Percentiles rank a stretch among this genome's conserved stretches.
Evolutionary conservation across 164 flowering plant species (phyloP).

Genomic region (Taxillus chinensis): DNA sequence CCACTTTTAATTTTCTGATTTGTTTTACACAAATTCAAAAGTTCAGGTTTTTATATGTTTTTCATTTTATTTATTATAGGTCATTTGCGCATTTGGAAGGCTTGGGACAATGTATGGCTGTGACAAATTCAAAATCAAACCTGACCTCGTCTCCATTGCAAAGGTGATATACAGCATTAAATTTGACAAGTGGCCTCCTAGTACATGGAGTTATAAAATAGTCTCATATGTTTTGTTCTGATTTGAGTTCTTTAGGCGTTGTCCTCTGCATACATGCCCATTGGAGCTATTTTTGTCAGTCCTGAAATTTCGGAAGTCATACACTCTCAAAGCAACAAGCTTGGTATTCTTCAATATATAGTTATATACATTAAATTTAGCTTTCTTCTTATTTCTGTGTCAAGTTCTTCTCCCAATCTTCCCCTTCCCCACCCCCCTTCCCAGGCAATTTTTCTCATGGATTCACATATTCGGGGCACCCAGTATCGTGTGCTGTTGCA

Average conservation of each 20-base stretch:
- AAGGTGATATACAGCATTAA: conserved; percentile 39
- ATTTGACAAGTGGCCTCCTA: background rate
- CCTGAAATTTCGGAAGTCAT: conserved; percentile 84
- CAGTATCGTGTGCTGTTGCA: conserved; percentile 96
- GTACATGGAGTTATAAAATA: background rate
- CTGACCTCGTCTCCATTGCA: conserved; percentile 91
- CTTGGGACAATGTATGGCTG: conserved; percentile 95
- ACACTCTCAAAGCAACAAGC: conserved; percentile 83
- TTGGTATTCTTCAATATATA: conserved; percentile 38
- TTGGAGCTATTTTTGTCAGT: conserved; percentile 92
- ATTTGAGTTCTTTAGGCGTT: conserved; percentile 46
- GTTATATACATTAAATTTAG: too few relatives aligned
- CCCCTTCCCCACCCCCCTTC: background rate
- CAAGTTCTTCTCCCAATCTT: too few relatives aligned
- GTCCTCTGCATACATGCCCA: conserved; percentile 90
- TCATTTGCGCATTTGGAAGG: conserved; percentile 95
- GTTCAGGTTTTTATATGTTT: background rate
- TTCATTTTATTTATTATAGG: conserved; percentile 25
- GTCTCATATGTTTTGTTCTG: background rate
- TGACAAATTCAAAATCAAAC: conserved; percentile 87
- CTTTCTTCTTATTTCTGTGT: too few relatives aligned
- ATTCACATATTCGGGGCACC: conserved; percentile 98
- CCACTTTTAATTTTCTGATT: background rate
- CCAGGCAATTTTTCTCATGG: conserved; percentile 89
- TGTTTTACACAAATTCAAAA: background rate